These are phyloP conservation scores for Haplosporangium sp. DNA, from an alignment of 371 early-diverging fungal species.

Conservation along the genomic window DNA sequence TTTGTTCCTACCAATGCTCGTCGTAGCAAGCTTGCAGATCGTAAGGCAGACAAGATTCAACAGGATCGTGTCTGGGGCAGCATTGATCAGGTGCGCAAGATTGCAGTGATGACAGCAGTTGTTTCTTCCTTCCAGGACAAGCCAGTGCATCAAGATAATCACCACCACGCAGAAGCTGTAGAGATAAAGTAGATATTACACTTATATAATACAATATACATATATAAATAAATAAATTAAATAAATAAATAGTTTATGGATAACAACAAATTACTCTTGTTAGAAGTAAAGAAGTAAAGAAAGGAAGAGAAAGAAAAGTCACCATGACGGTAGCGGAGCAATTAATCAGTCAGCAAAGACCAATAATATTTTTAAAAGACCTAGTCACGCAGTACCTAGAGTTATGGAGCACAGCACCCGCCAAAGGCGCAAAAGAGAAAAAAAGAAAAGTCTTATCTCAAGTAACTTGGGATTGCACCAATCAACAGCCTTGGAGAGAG, in stretches of 20 bases:
- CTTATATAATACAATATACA: background rate
- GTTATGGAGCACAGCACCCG: too few species aligned
- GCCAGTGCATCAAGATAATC: background rate
- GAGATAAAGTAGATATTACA: conserved; percentile 16
- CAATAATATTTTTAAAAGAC: too few species aligned
- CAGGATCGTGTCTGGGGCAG: conserved; percentile 49
- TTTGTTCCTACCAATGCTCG: conserved; percentile 76
- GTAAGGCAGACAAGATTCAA: conserved; percentile 58
- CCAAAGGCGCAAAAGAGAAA: too few species aligned
- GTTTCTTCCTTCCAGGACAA: conserved; percentile 42
- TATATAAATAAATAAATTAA: background rate
- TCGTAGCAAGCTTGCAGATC: conserved; percentile 64
- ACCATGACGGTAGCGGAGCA: too few species aligned
- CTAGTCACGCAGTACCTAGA: too few species aligned
- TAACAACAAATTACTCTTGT: too few species aligned
- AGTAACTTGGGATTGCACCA: too few species aligned
- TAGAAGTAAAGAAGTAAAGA: background rate
- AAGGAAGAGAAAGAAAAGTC: too few species aligned
- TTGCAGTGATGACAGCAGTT: conserved; percentile 48
- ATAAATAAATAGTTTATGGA: too few species aligned
- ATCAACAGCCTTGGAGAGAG: too few species aligned
- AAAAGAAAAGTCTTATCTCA: too few species aligned
- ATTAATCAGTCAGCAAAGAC: too few species aligned
- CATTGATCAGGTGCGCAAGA: conserved; percentile 43
- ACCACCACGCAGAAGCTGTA: background rate